A percentile compares a stretch with the other conserved stretches of the same genome.
Conservation (phyloP, 768 basidiomycete species). For the Xerocomellus dryophilus region DNA sequence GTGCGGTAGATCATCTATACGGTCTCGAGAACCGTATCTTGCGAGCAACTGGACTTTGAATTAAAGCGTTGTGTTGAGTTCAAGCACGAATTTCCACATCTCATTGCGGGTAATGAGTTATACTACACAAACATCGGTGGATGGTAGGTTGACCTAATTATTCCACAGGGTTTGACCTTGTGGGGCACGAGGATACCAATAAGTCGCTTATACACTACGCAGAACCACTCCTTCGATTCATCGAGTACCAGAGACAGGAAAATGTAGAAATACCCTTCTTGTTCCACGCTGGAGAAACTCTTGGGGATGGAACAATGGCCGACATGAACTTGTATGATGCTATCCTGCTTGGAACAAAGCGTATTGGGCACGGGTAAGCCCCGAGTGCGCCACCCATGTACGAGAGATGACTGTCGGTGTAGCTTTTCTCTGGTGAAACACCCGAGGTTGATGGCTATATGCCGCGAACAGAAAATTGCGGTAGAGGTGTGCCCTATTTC, state of each 20-base stretch:
- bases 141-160: not conserved
- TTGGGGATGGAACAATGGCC: slow-evolving; percentile 43
- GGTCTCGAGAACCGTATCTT: slow-evolving; percentile 35
- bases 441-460: slow-evolving; percentile 43
- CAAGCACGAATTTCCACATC: slow-evolving; percentile 45
- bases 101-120: slow-evolving; percentile 38
- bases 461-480: slow-evolving; percentile 39
- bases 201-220: slow-evolving; percentile 40
- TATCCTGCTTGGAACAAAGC: slow-evolving; percentile 46
- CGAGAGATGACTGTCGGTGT: not conserved
- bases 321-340: slow-evolving; percentile 50
- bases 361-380: slow-evolving; percentile 48
- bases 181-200: slow-evolving; percentile 44
- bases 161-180: slow-evolving; percentile 45
- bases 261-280: slow-evolving; percentile 40
- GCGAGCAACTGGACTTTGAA: slow-evolving; percentile 41
- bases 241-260: slow-evolving; percentile 27
- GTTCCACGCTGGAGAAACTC: slow-evolving; percentile 50
- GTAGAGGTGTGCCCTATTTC: slow-evolving; percentile 51
- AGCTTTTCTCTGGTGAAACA: slow-evolving; percentile 48
- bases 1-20: slow-evolving; percentile 41
- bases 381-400: not conserved
- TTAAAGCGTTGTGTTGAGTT: slow-evolving; percentile 42
- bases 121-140: not conserved
- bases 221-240: slow-evolving; percentile 38